These are phyloP conservation scores for Tulasnella sp. DNA, from an alignment of 768 basidiomycete species.

Conservation along the genomic window DNA sequence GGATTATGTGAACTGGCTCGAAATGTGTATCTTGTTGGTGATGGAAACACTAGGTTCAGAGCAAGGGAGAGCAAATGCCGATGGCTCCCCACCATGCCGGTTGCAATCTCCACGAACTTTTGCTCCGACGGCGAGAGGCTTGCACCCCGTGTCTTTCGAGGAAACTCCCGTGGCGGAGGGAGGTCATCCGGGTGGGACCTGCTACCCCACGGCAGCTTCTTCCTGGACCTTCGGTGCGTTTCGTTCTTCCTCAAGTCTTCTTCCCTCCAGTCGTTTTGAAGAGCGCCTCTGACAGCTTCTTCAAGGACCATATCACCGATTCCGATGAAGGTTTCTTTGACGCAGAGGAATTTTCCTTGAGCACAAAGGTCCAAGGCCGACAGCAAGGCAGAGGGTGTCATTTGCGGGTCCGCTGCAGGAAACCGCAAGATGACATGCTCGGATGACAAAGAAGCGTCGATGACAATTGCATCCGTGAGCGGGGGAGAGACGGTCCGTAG, in stretches of 20 bases:
- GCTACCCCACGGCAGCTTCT: background rate
- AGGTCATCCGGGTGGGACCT: background rate
- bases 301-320: background rate
- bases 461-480: background rate
- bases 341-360: background rate
- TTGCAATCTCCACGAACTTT: background rate
- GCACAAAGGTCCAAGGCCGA: background rate
- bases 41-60: background rate
- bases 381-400: background rate
- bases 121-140: background rate
- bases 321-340: background rate
- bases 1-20: slow-evolving; percentile 10
- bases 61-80: background rate
- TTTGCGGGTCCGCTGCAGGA: background rate
- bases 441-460: slow-evolving; percentile 1
- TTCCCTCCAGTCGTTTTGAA: slow-evolving; percentile 1
- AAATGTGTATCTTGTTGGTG: slow-evolving; percentile 1
- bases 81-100: background rate
- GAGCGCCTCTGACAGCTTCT: background rate
- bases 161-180: background rate
- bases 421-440: slow-evolving; percentile 6
- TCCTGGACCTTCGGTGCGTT: background rate
- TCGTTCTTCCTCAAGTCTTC: slow-evolving; percentile 12
- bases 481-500: background rate
- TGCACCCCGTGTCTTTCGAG: background rate